These are phyloP conservation scores for Chloranthus sessilifolius DNA, from an alignment of 164 flowering plant genomes.

Conservation along the genomic window DNA sequence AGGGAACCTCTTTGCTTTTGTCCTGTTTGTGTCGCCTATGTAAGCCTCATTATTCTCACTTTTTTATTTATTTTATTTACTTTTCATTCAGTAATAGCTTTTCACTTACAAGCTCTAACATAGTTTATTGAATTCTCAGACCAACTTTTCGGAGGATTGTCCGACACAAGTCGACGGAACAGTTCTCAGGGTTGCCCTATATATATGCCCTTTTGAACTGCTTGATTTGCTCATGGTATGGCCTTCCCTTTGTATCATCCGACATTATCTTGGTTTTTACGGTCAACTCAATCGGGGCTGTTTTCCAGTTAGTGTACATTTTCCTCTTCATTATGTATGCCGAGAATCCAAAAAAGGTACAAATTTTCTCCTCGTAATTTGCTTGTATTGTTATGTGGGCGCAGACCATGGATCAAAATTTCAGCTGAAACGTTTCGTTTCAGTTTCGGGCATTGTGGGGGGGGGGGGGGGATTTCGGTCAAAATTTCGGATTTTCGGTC, in stretches of 20 bases:
- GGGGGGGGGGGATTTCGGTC: too few species aligned
- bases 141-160: slow-evolving; percentile 75
- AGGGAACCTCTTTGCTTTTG: slow-evolving; percentile 91
- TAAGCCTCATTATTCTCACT: slow-evolving; percentile 30
- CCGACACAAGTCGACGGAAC: slow-evolving; percentile 67
- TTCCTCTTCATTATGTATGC: slow-evolving; percentile 46
- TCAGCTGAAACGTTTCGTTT: too few species aligned
- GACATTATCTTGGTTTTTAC: slow-evolving; percentile 54
- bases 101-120: background rate
- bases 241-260: slow-evolving; percentile 48
- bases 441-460: too few species aligned
- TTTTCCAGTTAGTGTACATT: slow-evolving; percentile 57
- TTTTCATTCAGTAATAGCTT: background rate
- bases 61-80: background rate
- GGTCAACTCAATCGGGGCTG: slow-evolving; percentile 66
- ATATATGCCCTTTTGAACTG: slow-evolving; percentile 77
- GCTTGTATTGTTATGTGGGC: background rate
- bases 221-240: slow-evolving; percentile 72
- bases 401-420: too few species aligned
- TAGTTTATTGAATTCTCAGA: slow-evolving; percentile 29
- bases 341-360: slow-evolving; percentile 46
- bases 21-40: slow-evolving; percentile 83
- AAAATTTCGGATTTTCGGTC: too few species aligned
- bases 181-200: slow-evolving; percentile 86
- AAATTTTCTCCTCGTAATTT: background rate